Percentiles rank a stretch among this genome's conserved stretches.
These are phyloP conservation scores for Amaranthus palmeri DNA, from an alignment of 148 eudicot species.

Conservation along the genomic window DNA sequence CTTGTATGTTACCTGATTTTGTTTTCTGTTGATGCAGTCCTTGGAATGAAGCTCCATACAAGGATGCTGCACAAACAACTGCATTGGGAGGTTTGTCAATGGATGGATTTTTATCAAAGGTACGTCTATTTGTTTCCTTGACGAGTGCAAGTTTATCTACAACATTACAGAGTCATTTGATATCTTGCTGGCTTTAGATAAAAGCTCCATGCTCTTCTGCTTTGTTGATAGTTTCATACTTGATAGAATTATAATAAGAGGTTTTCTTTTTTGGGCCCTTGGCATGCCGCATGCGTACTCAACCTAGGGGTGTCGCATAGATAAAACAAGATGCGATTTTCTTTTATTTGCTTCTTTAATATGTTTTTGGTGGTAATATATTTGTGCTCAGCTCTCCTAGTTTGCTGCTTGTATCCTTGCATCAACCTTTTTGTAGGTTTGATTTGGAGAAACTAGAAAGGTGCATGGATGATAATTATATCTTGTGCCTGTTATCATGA, in stretches of 20 bases:
- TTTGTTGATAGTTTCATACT: no score
- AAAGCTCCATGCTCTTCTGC: no score
- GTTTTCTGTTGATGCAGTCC: slow-evolving; percentile 44
- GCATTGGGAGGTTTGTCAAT: slow-evolving; percentile 69
- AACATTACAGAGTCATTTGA: not conserved
- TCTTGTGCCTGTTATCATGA: not conserved
- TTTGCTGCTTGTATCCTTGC: not conserved
- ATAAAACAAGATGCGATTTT: not conserved
- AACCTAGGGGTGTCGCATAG: no score
- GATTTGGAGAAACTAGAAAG: no score
- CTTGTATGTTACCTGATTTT: slow-evolving; percentile 7
- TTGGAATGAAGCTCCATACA: slow-evolving; percentile 79
- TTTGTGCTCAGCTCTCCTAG: not conserved
- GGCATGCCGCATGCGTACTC: not conserved
- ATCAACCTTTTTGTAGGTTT: not conserved
- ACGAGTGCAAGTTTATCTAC: no score
- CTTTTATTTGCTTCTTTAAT: not conserved
- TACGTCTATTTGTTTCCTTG: slow-evolving; percentile 18
- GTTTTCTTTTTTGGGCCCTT: not conserved
- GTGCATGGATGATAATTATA: not conserved
- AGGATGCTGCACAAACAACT: slow-evolving; percentile 68
- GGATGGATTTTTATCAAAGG: slow-evolving; percentile 85
- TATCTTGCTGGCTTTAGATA: no score
- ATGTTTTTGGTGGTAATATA: not conserved
- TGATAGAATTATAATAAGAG: not conserved